Conservation (phyloP, 805 yeast genomes). For the Diddensiella santjacobensis region DNA sequence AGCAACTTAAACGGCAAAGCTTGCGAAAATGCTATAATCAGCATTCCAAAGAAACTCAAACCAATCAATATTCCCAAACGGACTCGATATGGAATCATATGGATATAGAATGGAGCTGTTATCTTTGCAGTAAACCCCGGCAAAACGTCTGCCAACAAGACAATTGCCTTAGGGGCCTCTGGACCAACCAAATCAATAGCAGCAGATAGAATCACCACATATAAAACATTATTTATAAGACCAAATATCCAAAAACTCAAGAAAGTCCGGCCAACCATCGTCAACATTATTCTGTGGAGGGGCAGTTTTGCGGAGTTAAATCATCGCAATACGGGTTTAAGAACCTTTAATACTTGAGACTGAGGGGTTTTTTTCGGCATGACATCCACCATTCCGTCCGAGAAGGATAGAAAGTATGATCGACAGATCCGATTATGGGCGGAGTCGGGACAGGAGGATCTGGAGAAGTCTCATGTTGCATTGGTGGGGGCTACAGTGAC, state of each 20-base stretch:
- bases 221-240: constrained; percentile 78
- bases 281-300: too few species aligned
- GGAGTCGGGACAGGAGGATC: constrained; percentile 59
- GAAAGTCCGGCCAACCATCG: constrained; percentile 9
- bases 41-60: constrained; percentile 72
- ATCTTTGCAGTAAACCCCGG: constrained; percentile 76
- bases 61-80: constrained; percentile 55
- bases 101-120: constrained; percentile 75
- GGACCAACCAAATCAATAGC: constrained; percentile 91
- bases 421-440: constrained; percentile 91
- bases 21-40: constrained; percentile 49
- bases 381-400: too few species aligned
- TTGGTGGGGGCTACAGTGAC: constrained; percentile 55
- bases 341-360: too few species aligned
- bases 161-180: constrained; percentile 76
- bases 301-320: too few species aligned
- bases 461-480: constrained; percentile 57
- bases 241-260: constrained; percentile 76
- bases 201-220: constrained; percentile 87
- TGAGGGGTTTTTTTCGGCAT: too few species aligned
- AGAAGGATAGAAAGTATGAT: constrained; percentile 54
- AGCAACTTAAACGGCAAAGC: constrained; percentile 43
- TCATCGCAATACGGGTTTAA: too few species aligned
- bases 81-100: constrained; percentile 52
- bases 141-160: constrained; percentile 77